Evolutionary conservation across 352 stramenopile genomes (phyloP).

Genomic region (Sclerospora graminicola): DNA sequence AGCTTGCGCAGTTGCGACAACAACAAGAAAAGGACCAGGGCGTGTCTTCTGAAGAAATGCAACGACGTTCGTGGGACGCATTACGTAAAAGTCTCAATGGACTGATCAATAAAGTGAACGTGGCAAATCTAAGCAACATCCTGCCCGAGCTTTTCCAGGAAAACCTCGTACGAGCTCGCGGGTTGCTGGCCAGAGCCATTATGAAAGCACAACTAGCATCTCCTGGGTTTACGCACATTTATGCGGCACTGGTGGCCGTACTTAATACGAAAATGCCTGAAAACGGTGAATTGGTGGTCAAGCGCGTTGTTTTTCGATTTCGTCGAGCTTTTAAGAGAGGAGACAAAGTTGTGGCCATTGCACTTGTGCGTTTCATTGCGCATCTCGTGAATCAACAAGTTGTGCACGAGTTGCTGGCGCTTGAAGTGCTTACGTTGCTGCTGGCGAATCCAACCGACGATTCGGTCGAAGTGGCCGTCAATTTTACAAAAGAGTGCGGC

Average conservation of each 20-base stretch:
- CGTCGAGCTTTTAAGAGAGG: constrained; percentile 92
- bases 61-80: constrained; percentile 92
- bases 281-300: constrained; percentile 92
- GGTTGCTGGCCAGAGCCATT: constrained; percentile 89
- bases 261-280: constrained; percentile 99
- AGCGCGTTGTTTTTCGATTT: constrained; percentile 92
- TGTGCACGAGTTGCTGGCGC: constrained; percentile 93
- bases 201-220: constrained; percentile 95
- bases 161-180: constrained; percentile 95
- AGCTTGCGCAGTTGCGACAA: constrained; percentile 73
- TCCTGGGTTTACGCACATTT: constrained; percentile 94
- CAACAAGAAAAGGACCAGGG: constrained; percentile 19
- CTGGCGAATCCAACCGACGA: constrained; percentile 96
- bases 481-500: constrained; percentile 95
- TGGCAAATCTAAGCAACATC: constrained; percentile 92
- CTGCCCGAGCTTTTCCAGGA: constrained; percentile 95
- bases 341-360: constrained; percentile 93
- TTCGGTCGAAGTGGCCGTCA: constrained; percentile 96
- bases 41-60: constrained; percentile 61
- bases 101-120: constrained; percentile 96
- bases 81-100: constrained; percentile 97
- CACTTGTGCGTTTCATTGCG: constrained; percentile 94
- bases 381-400: constrained; percentile 99
- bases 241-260: constrained; percentile 95
- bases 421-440: constrained; percentile 96